phyloP scores from a whole-genome alignment of 768 basidiomycete species.

The Cystobasidiopsis lactophilus region DNA sequence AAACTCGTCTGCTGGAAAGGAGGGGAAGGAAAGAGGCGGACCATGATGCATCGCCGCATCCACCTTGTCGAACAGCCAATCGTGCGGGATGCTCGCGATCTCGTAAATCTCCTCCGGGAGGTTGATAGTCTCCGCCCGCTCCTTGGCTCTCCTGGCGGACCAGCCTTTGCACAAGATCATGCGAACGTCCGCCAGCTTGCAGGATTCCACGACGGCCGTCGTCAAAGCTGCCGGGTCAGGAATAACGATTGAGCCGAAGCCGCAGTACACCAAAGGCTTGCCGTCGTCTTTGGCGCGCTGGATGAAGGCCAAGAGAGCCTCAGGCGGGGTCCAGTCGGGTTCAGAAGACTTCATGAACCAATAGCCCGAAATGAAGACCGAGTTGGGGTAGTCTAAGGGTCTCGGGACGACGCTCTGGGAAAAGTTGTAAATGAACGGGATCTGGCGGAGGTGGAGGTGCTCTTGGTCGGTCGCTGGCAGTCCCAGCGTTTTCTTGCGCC shows the following conservation, averaged over 20 bases:
- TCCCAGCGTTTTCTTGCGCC: constrained; percentile 55
- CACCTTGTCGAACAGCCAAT: constrained; percentile 84
- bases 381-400: constrained; percentile 97
- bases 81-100: constrained; percentile 41
- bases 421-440: constrained; percentile 95
- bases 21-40: no score
- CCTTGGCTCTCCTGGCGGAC: constrained; percentile 66
- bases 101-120: constrained; percentile 60
- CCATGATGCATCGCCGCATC: constrained; percentile 96
- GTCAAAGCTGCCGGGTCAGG: constrained; percentile 88
- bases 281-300: constrained; percentile 45
- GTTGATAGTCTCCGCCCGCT: constrained; percentile 37
- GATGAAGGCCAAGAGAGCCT: constrained; percentile 60
- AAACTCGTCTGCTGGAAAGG: no score
- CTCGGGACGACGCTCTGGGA: no score
- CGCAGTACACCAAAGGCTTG: constrained; percentile 90
- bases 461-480: constrained; percentile 68
- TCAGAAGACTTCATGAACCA: constrained; percentile 76
- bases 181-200: constrained; percentile 60
- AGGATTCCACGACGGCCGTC: constrained; percentile 66
- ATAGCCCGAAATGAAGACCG: constrained; percentile 89
- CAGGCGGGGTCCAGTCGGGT: constrained; percentile 65
- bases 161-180: constrained; percentile 94
- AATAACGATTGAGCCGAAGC: constrained; percentile 91
- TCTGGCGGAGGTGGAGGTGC: constrained; percentile 90